Evolutionary conservation across 163 green algal species (phyloP).

Genomic region (Chlamydomonas reinhardtii): DNA sequence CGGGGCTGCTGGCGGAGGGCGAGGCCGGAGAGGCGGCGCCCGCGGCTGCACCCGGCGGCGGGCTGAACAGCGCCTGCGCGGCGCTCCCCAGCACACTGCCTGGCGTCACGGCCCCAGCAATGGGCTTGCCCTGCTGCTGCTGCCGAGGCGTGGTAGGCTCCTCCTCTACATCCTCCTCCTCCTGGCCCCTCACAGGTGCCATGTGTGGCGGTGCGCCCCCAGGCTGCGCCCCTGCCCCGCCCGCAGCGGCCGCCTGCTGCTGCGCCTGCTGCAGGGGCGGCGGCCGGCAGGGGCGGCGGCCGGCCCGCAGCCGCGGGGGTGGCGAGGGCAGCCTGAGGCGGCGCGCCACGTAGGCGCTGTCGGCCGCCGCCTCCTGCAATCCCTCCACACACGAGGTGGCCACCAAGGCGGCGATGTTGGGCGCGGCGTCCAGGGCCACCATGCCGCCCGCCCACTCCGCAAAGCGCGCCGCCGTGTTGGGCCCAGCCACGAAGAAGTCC

Average conservation of each 20-base stretch:
- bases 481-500: background rate
- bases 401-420: conserved; percentile 38
- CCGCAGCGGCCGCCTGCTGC: background rate
- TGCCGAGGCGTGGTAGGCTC: background rate
- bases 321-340: background rate
- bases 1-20: no score
- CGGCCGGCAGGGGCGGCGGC: background rate
- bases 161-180: background rate
- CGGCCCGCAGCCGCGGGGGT: background rate
- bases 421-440: conserved; percentile 23
- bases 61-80: background rate
- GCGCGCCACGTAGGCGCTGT: conserved; percentile 32
- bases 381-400: background rate
- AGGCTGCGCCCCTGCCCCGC: no score
- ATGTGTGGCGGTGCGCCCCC: no score
- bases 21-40: no score
- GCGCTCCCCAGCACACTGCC: background rate
- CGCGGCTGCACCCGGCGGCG: no score
- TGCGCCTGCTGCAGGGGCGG: background rate
- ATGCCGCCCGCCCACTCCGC: background rate
- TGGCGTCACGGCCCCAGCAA: no score
- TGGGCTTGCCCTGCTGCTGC: background rate
- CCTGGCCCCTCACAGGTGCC: no score
- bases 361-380: background rate
- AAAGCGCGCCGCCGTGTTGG: background rate